These are phyloP conservation scores for Schwanniomyces vanrijiae DNA, from an alignment of 805 yeast species.

Conservation along the genomic window DNA sequence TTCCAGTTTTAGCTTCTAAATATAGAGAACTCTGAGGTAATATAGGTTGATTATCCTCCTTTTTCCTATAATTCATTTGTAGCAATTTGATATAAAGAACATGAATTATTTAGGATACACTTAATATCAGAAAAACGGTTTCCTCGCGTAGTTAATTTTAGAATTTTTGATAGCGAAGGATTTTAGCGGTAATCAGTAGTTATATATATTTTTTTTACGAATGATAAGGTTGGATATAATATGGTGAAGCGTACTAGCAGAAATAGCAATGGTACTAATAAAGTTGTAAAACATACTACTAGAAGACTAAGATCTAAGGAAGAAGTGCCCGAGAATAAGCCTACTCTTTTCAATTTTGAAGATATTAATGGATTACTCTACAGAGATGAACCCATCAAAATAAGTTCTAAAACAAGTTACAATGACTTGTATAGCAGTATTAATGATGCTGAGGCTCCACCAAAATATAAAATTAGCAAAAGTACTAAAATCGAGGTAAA, in stretches of 20 bases:
- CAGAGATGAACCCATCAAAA: slow-evolving; percentile 15
- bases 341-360: slow-evolving; percentile 35
- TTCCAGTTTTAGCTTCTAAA: not conserved
- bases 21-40: not conserved
- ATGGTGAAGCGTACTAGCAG: not conserved
- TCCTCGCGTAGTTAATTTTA: not conserved
- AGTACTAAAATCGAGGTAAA: slow-evolving; percentile 7
- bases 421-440: slow-evolving; percentile 12
- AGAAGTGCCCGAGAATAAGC: slow-evolving; percentile 9
- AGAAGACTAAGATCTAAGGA: slow-evolving; percentile 33
- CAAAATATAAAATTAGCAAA: slow-evolving; percentile 4
- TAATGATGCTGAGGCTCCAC: slow-evolving; percentile 11
- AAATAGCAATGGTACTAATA: not conserved
- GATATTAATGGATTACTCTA: slow-evolving; percentile 24
- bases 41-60: slow-evolving; percentile 9
- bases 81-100: not conserved
- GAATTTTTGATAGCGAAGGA: not conserved
- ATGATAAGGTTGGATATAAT: not conserved
- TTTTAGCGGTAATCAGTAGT: not conserved
- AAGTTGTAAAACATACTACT: slow-evolving; percentile 1
- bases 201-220: no score
- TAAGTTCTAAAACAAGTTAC: slow-evolving; percentile 6
- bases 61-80: slow-evolving; percentile 21
- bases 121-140: not conserved
- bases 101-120: not conserved